Base-by-base conservation (phyloP, 345 rosid genomes). In the Carallia brachiata region DNA sequence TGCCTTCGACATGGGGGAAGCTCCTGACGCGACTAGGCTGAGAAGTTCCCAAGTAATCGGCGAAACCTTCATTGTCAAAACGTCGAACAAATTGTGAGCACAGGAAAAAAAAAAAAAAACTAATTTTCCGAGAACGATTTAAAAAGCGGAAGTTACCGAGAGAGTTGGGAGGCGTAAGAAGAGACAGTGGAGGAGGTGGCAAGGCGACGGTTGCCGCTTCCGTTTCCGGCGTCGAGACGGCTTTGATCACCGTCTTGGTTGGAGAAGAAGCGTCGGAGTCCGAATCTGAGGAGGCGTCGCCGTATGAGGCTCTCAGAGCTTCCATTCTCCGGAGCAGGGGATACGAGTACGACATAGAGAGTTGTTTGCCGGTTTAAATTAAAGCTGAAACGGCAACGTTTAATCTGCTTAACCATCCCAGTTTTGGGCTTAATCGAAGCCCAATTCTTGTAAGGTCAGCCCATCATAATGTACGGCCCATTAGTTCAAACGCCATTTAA, bases 1-100 rank as follows among this genome's bases (percentile, higher is more conserved):
- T 92, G 70, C 99, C 99, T 71, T 89, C 76, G 53, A 95, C 83
- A 39, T 95, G 97, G 52, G 96, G 93, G 63, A 95, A 92, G 82
- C 87, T 92, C 66, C 99, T 82, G 67, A 89, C 77, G 70, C 99
- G 83, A 76, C 77, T 60, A 30, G 82, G 75, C 84, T 78, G 81
- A 61, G 70, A 77, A 40, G 68, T 36, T 61, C 80, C 75, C 19
- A 30, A 64, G 80, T n/a, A 69, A 75, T 87, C 90, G 23, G 70
- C 0, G 15, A 65, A 28, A 40, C 70, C 82, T 82, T 66, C 13
- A 27, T 48, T 36, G 61, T 13, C 61, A 72, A 80, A 75, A 31
- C 64, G 70, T 50, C 70, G 50, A 71, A 75, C 67, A 77, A 23
- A 32, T 75, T 63, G 74, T 62, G 61, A 55, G 73, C 69, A 7